Evolutionary conservation across 164 flowering plant species (phyloP).

Genomic region (Buxus sempervirens): DNA sequence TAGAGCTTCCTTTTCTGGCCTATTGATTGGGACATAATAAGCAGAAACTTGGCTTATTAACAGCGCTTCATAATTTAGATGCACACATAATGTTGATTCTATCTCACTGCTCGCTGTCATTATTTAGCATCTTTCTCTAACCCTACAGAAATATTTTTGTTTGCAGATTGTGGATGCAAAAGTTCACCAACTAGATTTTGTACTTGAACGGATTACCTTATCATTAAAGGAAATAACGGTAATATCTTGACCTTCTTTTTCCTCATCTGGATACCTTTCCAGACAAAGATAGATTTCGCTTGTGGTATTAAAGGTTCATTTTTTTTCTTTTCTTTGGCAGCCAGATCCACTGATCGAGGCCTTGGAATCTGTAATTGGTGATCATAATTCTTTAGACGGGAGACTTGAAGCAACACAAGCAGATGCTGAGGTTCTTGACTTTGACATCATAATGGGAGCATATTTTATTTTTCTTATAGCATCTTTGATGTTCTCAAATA

Average conservation of each 20-base stretch:
- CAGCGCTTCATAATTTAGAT: neutral
- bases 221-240: conserved; percentile 84
- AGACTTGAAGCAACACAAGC: conserved; percentile 45
- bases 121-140: conserved; percentile 5
- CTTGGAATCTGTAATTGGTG: conserved; percentile 75
- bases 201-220: conserved; percentile 74
- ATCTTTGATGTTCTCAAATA: neutral
- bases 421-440: conserved; percentile 61
- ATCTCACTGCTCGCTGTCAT: neutral
- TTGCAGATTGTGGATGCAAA: conserved; percentile 87
- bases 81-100: neutral
- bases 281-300: neutral
- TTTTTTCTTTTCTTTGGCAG: conserved; percentile 37
- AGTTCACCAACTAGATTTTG: conserved; percentile 84
- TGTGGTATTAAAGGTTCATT: neutral
- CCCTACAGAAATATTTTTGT: conserved; percentile 11
- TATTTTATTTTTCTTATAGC: neutral
- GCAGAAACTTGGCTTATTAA: neutral
- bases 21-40: too few relatives aligned
- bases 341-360: conserved; percentile 85
- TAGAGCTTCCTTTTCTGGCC: neutral
- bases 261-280: neutral
- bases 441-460: conserved; percentile 1
- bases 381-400: conserved; percentile 42
- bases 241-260: conserved; percentile 9